Base-by-base conservation (phyloP, 441 rosid species). In the Pelargonium fulgidum region DNA sequence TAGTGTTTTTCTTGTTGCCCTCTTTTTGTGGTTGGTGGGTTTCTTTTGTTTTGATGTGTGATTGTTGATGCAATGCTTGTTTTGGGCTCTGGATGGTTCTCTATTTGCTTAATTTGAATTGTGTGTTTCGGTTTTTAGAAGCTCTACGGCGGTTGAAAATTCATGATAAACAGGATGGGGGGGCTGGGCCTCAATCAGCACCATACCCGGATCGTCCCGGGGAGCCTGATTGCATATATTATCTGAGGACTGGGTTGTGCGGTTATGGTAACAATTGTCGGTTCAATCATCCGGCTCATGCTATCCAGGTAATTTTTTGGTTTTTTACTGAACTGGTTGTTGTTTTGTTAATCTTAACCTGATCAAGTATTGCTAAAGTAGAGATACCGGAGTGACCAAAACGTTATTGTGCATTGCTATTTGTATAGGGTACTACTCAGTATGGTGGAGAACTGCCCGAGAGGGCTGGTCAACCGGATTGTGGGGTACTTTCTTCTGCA, bases 151-250 rank as follows among this genome's bases (percentile, higher is more conserved):
- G 81, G 78, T 75, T 89, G 83, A 85, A 87, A 75, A 67, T 86
- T 19, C 69, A 70, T 78, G 94, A 82, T 26, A 71, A 67, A 22
- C 75, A 79, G 66, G 83, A 78, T 39, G 78, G 72, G 42, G 81
- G 70, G 47, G 73, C 70, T 68, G 70, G 66, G 80, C 70, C 72
- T 68, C 64, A 79, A 72, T 62, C 84, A 19, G 73, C 76, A 54
- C 74, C 76, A 29, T 92, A 90, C 79, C 98, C 97, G 1, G 92
- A 85, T 79, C 98, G 97, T 63, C 93, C 96, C 1, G 89, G 91
- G 22, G 89, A 83, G 77, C 86, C 88, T 9, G 92, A 92, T 78
- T 92, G 98, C 72, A 77, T 75, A 36, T 92, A 78, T 70, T 92
- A 84, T 75, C 56, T 87, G 48, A 87, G 92, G 83, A 90, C 97